Conservation (phyloP, 176 grass and related monocot genomes). For the Musa schizocarpa region DNA sequence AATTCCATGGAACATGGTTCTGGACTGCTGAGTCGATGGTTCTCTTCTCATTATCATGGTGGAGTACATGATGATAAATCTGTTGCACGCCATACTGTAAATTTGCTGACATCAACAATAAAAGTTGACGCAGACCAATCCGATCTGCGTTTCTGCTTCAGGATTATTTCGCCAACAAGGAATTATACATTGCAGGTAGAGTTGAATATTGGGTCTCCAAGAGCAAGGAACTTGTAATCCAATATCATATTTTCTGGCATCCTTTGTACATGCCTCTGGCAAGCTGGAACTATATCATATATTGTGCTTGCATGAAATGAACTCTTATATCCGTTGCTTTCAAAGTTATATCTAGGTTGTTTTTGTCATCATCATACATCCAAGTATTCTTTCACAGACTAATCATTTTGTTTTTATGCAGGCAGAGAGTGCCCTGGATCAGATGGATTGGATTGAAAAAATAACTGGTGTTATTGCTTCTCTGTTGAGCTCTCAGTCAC, state of each 20-base stretch:
- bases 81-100: constrained; percentile 94
- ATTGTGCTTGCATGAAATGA: background rate
- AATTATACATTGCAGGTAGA: constrained; percentile 96
- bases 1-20: constrained; percentile 70
- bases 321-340: background rate
- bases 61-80: constrained; percentile 91
- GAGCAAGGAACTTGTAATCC: no score
- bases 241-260: no score
- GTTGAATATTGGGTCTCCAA: no score
- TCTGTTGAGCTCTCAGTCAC: constrained; percentile 94
- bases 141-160: constrained; percentile 88
- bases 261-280: no score
- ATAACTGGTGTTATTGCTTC: constrained; percentile 98
- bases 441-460: constrained; percentile 99
- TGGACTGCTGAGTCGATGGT: constrained; percentile 87
- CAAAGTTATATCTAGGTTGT: background rate
- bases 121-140: constrained; percentile 97
- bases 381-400: no score
- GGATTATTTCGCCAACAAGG: constrained; percentile 95
- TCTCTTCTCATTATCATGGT: constrained; percentile 96
- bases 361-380: background rate
- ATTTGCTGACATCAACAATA: constrained; percentile 91
- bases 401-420: constrained; percentile 16
- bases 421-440: constrained; percentile 98
- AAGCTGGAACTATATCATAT: no score